Conservation (phyloP, 495 filamentous ascomycete genomes). For the Aspergillus nidulans region DNA sequence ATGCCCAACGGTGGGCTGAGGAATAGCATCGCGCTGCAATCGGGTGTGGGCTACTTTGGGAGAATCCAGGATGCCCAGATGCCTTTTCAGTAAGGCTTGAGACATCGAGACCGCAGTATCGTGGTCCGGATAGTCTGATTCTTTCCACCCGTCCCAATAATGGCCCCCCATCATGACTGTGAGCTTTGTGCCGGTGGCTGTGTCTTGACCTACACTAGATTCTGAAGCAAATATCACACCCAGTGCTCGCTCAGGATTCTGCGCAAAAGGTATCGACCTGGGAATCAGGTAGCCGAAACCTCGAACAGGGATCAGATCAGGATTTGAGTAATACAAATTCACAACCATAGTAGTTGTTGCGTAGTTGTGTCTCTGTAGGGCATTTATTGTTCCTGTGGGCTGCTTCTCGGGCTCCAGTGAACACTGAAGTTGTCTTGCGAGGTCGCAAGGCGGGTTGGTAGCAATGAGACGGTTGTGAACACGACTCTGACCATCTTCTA, state of each 20-base stretch:
- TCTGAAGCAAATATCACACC: slow-evolving; percentile 91
- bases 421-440: slow-evolving; percentile 18
- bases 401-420: slow-evolving; percentile 5
- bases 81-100: slow-evolving; percentile 59
- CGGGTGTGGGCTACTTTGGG: slow-evolving; percentile 53
- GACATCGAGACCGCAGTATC: slow-evolving; percentile 66
- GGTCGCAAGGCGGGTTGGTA: slow-evolving; percentile 53
- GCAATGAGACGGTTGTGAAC: slow-evolving; percentile 65
- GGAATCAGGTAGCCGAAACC: slow-evolving; percentile 94
- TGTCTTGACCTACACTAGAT: slow-evolving; percentile 50
- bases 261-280: slow-evolving; percentile 56
- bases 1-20: slow-evolving; percentile 84
- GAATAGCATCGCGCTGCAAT: slow-evolving; percentile 76
- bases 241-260: slow-evolving; percentile 80
- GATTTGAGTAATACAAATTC: slow-evolving; percentile 75
- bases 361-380: slow-evolving; percentile 48
- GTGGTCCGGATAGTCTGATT: slow-evolving; percentile 49
- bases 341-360: slow-evolving; percentile 84
- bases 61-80: slow-evolving; percentile 62
- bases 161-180: slow-evolving; percentile 96
- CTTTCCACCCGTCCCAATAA: slow-evolving; percentile 69
- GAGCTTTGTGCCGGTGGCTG: slow-evolving; percentile 69
- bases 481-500: slow-evolving; percentile 2
- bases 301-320: slow-evolving; percentile 54
- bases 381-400: slow-evolving; percentile 20